phyloP scores from a whole-genome alignment of 495 filamentous ascomycete genomes.

The Pseudevernia furfuracea region DNA sequence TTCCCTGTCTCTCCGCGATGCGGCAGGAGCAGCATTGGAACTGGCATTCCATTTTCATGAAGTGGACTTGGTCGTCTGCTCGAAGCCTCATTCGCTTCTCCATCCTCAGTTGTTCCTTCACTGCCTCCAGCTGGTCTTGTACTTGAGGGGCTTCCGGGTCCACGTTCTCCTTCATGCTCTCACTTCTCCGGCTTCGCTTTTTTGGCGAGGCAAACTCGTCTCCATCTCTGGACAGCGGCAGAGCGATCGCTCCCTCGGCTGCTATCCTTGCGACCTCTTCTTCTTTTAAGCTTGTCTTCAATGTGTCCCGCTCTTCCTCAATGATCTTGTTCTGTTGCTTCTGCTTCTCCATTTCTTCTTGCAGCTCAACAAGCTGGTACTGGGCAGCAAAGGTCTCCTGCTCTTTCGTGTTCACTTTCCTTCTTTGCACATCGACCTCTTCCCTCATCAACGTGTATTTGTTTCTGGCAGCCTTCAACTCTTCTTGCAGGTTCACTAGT shows the following conservation, averaged over 20 bases:
- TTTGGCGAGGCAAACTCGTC: slow-evolving; percentile 19
- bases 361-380: slow-evolving; percentile 62
- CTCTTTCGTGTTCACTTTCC: slow-evolving; percentile 38
- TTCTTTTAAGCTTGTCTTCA: slow-evolving; percentile 52
- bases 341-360: slow-evolving; percentile 63
- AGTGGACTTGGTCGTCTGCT: slow-evolving; percentile 68
- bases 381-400: slow-evolving; percentile 73
- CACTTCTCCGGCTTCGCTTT: slow-evolving; percentile 29
- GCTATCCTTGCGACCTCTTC: slow-evolving; percentile 55
- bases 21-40: slow-evolving; percentile 64
- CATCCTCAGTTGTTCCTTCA: slow-evolving; percentile 53
- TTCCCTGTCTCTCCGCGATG: slow-evolving; percentile 44
- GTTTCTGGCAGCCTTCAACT: slow-evolving; percentile 61
- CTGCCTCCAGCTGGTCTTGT: slow-evolving; percentile 44
- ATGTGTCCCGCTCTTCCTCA: slow-evolving; percentile 63
- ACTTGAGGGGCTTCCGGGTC: slow-evolving; percentile 35
- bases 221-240: slow-evolving; percentile 39
- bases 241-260: slow-evolving; percentile 53
- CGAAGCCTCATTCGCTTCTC: slow-evolving; percentile 59
- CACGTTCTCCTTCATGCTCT: slow-evolving; percentile 38
- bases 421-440: slow-evolving; percentile 44
- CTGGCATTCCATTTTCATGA: slow-evolving; percentile 73
- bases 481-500: slow-evolving; percentile 72
- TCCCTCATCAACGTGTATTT: slow-evolving; percentile 46
- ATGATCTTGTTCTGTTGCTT: slow-evolving; percentile 54